A percentile compares a stretch with the other conserved stretches of the same genome.
These are phyloP conservation scores for Pseudogymnoascus sp. DNA, from an alignment of 2,329 filamentous ascomycete genomes.

Conservation along the genomic window DNA sequence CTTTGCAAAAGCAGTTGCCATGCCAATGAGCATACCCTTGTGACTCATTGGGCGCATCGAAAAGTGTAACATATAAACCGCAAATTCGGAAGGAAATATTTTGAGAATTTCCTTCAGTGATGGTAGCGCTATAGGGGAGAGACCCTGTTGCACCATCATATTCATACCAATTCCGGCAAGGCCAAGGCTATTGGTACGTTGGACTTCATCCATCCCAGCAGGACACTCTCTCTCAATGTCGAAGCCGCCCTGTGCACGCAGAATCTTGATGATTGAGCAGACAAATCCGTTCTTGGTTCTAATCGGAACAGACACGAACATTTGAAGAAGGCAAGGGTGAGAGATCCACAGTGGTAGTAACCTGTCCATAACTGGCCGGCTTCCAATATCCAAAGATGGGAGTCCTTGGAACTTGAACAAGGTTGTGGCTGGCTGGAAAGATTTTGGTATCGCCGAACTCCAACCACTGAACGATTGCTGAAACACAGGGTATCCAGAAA, in stretches of 20 bases:
- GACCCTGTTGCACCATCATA: slow-evolving; percentile 19
- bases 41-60: slow-evolving; percentile 23
- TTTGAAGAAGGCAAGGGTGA: slow-evolving; percentile 32
- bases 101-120: slow-evolving; percentile 24
- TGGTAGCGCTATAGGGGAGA: slow-evolving; percentile 13
- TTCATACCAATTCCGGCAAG: slow-evolving; percentile 30
- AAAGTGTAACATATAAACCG: slow-evolving; percentile 20
- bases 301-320: slow-evolving; percentile 30
- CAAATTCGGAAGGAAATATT: slow-evolving; percentile 22
- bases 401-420: background rate
- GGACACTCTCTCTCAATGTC: slow-evolving; percentile 29
- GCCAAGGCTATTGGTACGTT: slow-evolving; percentile 24
- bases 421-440: background rate
- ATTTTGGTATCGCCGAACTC: background rate
- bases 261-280: slow-evolving; percentile 32
- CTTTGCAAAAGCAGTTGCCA: slow-evolving; percentile 30
- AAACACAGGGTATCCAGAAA: slow-evolving; percentile 12
- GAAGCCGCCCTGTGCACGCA: slow-evolving; percentile 36
- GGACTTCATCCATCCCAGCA: slow-evolving; percentile 35
- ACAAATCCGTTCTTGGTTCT: slow-evolving; percentile 28
- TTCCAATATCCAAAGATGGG: slow-evolving; percentile 12
- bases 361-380: slow-evolving; percentile 13
- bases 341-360: slow-evolving; percentile 35
- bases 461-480: background rate
- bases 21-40: slow-evolving; percentile 26